phyloP scores from a whole-genome alignment of 768 basidiomycete genomes.

The Artomyces pyxidatus region DNA sequence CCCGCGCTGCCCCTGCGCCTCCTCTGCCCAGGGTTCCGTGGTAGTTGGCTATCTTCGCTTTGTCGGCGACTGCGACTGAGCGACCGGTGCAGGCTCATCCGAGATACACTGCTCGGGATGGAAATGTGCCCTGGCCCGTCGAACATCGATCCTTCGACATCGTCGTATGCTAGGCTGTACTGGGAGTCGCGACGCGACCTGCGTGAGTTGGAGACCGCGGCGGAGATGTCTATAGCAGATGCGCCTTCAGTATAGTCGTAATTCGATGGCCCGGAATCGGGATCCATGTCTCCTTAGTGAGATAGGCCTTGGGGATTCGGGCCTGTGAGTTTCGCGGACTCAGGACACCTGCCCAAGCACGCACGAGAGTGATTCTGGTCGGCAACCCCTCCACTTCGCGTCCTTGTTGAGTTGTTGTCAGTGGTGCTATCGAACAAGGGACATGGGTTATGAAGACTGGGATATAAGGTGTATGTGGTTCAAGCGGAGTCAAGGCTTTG shows the following conservation, averaged over 20 bases:
- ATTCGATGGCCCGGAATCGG: constrained; percentile 9
- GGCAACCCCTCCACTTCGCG: too few relatives aligned
- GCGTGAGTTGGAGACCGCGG: constrained; percentile 43
- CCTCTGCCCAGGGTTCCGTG: background rate
- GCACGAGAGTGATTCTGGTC: too few relatives aligned
- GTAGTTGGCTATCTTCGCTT: constrained; percentile 19
- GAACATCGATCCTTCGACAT: constrained; percentile 63
- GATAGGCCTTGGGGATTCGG: too few relatives aligned
- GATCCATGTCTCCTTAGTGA: too few relatives aligned
- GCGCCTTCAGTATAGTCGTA: constrained; percentile 86
- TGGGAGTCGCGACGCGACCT: constrained; percentile 62
- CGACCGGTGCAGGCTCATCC: constrained; percentile 39
- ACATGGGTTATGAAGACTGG: too few relatives aligned
- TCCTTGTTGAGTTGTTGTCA: too few relatives aligned
- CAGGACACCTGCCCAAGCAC: too few relatives aligned
- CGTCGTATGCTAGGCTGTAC: constrained; percentile 50
- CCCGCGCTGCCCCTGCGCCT: constrained; percentile 9
- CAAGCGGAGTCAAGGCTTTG: too few relatives aligned
- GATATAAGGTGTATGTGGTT: too few relatives aligned
- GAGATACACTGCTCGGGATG: constrained; percentile 72
- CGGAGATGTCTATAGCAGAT: constrained; percentile 62
- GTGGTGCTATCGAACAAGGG: too few relatives aligned
- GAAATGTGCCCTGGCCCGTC: constrained; percentile 58
- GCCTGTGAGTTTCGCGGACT: too few relatives aligned
- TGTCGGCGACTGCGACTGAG: constrained; percentile 46